Evolutionary conservation across 257 asterid genomes (phyloP), one percentile per base, ranked within the genome.

Genomic region (Penstemon barbatus): DNA sequence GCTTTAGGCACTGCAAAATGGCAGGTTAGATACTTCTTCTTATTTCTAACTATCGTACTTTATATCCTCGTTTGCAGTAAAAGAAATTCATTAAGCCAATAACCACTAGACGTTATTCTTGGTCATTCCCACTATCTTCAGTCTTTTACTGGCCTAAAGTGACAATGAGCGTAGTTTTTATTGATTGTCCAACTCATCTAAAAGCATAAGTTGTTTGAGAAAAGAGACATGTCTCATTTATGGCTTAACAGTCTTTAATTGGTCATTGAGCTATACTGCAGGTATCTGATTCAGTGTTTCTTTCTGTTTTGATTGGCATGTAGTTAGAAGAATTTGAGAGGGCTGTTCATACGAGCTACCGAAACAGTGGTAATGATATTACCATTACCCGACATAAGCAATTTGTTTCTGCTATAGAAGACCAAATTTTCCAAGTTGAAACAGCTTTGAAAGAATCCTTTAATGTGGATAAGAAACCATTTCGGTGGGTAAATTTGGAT

Each of bases 1-100:
- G 84, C 96, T 80, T 72, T 91, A 72, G 92, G 91, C 76, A 91
- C 96, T 59, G 91, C 98, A 57, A 91, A 91, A 74, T 91, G 98
- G 98, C 98, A 91, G 98, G 98, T 91, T 45, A 36, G 77, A 48
- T 57, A 37, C 67, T 67, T 52, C 52, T 6, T 65, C 54, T 38
- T 49, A 13, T 52, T 41, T 55, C 49, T 5, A 19, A 8, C 2
- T 70, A 25, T 25, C 2, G 33, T 25, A 2, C 33, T 25, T 25
- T 25, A 25, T 25, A 1, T 25, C 33, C 33, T 25, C 33, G 1
- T 25, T 25, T 25, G 33, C 33, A 25, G 2, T 25, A 25, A 1
- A 25, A 25, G 33, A 25, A 25, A 25, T 25, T 25, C 33, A 25
- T 25, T 25, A 1, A 25, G 33, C 33, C 33, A 25, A 25, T 25